These are phyloP conservation scores for Picochlorum sp. DNA, from an alignment of 139 green algal species.

Conservation along the genomic window DNA sequence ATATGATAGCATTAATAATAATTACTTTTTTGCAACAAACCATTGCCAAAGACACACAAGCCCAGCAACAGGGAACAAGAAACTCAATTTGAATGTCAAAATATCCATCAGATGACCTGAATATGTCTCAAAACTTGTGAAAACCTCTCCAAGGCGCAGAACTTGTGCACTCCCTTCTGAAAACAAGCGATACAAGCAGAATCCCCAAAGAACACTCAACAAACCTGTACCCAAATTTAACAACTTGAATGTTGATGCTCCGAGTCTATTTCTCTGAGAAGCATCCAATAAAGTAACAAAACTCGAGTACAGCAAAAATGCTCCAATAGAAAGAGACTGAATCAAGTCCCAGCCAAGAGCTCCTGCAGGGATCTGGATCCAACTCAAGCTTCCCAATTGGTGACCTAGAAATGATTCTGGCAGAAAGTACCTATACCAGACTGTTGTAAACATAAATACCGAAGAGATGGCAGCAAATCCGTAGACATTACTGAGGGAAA, in stretches of 20 bases:
- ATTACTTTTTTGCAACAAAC: conserved; percentile 2
- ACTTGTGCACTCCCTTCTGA: neutral
- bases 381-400: neutral
- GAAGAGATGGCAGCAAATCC: neutral
- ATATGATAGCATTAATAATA: conserved; percentile 1
- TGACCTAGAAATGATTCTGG: neutral
- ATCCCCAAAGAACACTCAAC: neutral
- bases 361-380: conserved; percentile 18
- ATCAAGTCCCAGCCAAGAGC: conserved; percentile 8
- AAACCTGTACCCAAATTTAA: conserved; percentile 36
- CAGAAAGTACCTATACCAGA: neutral
- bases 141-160: neutral
- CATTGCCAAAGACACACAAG: neutral
- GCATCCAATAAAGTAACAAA: conserved; percentile 42
- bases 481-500: neutral
- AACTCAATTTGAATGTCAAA: neutral
- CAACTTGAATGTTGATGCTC: conserved; percentile 45
- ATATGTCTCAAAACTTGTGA: neutral
- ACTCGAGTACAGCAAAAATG: conserved; percentile 20
- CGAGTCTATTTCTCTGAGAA: conserved; percentile 31
- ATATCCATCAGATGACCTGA: conserved; percentile 1
- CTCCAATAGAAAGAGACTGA: conserved; percentile 21
- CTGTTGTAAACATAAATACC: neutral
- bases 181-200: neutral
- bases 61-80: neutral